Base-by-base conservation (phyloP, 768 basidiomycete species). In the Boletus fagicola region DNA sequence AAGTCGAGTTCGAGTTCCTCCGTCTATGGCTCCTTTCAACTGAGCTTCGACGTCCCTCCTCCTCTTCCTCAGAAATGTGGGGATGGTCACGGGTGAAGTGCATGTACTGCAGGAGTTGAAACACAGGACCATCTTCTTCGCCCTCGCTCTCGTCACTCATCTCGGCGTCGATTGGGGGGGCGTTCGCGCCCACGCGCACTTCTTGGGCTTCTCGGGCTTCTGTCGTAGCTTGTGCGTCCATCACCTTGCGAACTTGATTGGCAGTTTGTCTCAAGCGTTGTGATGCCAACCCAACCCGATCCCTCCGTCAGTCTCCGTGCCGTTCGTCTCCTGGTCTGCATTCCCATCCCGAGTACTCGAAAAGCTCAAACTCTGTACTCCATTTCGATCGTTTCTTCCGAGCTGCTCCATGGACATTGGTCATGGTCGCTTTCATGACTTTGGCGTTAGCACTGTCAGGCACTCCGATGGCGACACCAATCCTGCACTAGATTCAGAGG, bases 381-480 rank as follows among this genome's bases (percentile, higher is more conserved):
- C 85, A 55, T 87, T 84, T 16, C 76, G 75, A 64, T 81, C 81
- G 31, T 75, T 75, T 45, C 78, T 76, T 9, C 87, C 89, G 26
- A 94, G 85, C 64, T 94, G 90, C 58, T 94, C 90, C 64, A 95
- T 94, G 20, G 7, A 96, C 90, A 56, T 95, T 92, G 3, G 88
- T 92, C 80, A 95, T 80, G 2, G 93, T 96, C 2, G 87, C 90
- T 39, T 83, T 83, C 90, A 96, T 93, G 55, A 89, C 82, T 58
- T 83, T 83, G 15, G 75, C 80, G 45, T 80, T 64, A 30, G 38
- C 58, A 45, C 43, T 48, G 51, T 54, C 67, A 40, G 57, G 68
- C 43, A 54, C 70, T 48, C 60, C 72, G 31, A 58, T 60, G 33
- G 62, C 61, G 15, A 76, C 68, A 13, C 63, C 67, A 53, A 67